phyloP scores from a whole-genome alignment of 129 eudicot species.

The Chrysanthemum seticuspe region DNA sequence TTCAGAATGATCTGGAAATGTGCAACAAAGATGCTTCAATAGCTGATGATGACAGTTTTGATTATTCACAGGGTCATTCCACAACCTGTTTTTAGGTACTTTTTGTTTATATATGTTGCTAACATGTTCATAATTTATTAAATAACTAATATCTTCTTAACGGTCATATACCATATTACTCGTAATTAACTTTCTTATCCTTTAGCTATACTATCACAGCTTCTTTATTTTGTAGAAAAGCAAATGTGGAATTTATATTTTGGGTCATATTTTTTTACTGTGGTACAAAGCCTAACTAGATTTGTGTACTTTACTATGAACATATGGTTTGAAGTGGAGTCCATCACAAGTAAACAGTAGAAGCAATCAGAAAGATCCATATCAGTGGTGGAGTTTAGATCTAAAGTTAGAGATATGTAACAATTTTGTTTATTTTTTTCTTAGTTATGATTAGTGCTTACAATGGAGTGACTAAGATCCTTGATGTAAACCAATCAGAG shows the following conservation, averaged over 20 bases:
- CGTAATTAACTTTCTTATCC: not conserved
- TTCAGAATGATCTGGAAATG: constrained; percentile 43
- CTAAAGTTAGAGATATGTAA: constrained; percentile 32
- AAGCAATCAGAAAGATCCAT: constrained; percentile 29
- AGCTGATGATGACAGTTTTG: constrained; percentile 37
- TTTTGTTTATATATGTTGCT: not conserved
- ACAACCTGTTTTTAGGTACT: constrained; percentile 63
- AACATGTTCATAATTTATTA: not conserved
- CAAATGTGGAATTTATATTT: not conserved
- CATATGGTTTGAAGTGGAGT: constrained; percentile 64
- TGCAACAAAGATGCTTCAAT: constrained; percentile 35
- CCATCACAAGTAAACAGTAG: constrained; percentile 28
- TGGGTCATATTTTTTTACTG: not conserved
- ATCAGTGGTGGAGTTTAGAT: constrained; percentile 38
- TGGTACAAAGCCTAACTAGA: constrained; percentile 24
- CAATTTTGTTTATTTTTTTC: constrained; percentile 23
- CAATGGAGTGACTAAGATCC: constrained; percentile 28
- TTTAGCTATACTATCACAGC: not conserved
- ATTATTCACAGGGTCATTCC: constrained; percentile 67
- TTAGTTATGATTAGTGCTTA: constrained; percentile 44
- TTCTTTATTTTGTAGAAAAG: not conserved
- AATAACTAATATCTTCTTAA: not conserved
- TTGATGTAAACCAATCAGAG: constrained; percentile 23
- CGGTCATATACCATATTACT: not conserved
- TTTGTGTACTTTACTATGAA: constrained; percentile 17